phyloP scores from a whole-genome alignment of 257 asterid genomes.

The Perilla frutescens region DNA sequence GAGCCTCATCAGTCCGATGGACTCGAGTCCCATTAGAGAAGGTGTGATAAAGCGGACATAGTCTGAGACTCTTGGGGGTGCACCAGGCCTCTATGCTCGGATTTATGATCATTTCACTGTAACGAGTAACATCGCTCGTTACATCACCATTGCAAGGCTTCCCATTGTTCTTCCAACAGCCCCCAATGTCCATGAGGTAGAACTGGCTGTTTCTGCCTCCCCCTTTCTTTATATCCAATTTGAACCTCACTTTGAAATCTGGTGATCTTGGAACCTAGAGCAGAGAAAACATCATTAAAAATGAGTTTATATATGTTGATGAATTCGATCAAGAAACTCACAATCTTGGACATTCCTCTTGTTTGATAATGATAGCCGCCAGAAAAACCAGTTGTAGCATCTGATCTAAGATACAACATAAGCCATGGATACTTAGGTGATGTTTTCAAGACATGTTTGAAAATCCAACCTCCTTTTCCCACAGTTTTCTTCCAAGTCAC shows the following conservation, averaged over 20 bases:
- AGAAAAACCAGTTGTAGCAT: slow-evolving; percentile 60
- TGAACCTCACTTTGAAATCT: slow-evolving; percentile 65
- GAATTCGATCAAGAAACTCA: slow-evolving; percentile 15
- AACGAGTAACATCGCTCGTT: slow-evolving; percentile 63
- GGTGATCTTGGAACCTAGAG: slow-evolving; percentile 63
- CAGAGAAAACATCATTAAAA: neutral
- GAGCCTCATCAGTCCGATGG: slow-evolving; percentile 42
- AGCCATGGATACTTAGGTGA: slow-evolving; percentile 67
- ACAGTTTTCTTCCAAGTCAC: slow-evolving; percentile 57
- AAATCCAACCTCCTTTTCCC: slow-evolving; percentile 62
- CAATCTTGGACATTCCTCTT: slow-evolving; percentile 63
- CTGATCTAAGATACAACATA: slow-evolving; percentile 67
- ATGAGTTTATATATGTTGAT: neutral
- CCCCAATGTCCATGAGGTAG: slow-evolving; percentile 63
- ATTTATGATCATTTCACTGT: slow-evolving; percentile 67
- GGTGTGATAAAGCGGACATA: slow-evolving; percentile 66
- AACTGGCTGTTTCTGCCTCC: slow-evolving; percentile 64
- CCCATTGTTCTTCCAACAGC: slow-evolving; percentile 73
- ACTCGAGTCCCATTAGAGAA: slow-evolving; percentile 53
- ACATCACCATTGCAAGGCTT: slow-evolving; percentile 58
- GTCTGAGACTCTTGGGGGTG: slow-evolving; percentile 31
- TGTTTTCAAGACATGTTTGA: slow-evolving; percentile 52
- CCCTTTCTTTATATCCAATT: slow-evolving; percentile 49
- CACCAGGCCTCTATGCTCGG: slow-evolving; percentile 61
- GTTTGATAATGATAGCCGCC: slow-evolving; percentile 70